phyloP scores from a whole-genome alignment of 208 protist species.

The Strigomonas culicis region DNA sequence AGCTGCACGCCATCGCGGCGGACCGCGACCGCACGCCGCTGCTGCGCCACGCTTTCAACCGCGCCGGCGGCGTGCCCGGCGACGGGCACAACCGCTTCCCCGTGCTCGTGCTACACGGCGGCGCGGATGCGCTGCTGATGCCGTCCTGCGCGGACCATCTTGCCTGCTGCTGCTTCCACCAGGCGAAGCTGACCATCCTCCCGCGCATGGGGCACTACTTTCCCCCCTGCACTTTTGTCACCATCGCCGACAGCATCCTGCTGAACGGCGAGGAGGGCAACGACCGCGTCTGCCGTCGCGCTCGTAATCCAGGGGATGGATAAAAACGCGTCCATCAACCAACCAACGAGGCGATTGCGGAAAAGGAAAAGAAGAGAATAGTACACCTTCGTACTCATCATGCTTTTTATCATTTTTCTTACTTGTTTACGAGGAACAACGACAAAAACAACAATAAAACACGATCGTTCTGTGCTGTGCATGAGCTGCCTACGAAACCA shows the following conservation, averaged over 20 bases:
- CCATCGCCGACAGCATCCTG: too few species aligned
- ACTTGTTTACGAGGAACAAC: background rate
- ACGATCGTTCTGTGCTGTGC: background rate
- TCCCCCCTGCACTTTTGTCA: too few species aligned
- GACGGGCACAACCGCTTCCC: conserved; percentile 8
- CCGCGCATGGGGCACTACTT: too few species aligned
- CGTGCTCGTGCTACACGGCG: conserved; percentile 39
- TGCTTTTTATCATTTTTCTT: background rate
- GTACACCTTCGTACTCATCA: background rate
- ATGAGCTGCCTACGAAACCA: background rate
- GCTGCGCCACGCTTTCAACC: conserved; percentile 4
- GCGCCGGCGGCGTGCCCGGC: background rate
- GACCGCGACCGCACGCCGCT: conserved; percentile 17
- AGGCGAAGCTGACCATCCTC: too few species aligned
- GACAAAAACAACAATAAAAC: background rate
- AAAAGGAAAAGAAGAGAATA: conserved; percentile 1
- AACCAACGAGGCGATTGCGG: background rate
- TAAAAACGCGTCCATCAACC: too few species aligned
- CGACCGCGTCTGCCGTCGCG: too few species aligned
- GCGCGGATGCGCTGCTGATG: conserved; percentile 13
- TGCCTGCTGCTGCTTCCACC: too few species aligned
- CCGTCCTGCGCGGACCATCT: too few species aligned
- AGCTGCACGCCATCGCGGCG: conserved; percentile 34
- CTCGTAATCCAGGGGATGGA: too few species aligned
- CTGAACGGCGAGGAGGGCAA: too few species aligned